Conservation (phyloP, 2,329 filamentous ascomycete genomes). For the Aspergillus neotritici region DNA sequence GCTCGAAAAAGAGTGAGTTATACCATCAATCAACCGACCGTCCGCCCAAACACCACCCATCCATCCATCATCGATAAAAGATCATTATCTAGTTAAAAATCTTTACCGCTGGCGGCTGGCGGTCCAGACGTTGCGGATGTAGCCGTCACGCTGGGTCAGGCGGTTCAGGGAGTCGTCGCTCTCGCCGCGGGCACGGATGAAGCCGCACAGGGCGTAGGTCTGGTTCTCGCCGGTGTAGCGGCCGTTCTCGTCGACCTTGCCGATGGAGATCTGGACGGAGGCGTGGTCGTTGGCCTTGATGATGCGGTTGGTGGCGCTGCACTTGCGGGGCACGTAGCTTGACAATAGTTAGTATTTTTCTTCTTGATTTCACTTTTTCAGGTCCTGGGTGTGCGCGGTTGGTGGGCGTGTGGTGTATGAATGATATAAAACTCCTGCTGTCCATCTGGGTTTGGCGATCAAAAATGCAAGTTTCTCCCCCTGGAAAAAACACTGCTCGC, state of each 20-base stretch:
- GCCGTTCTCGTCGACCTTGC: constrained; percentile 98
- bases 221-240: constrained; percentile 96
- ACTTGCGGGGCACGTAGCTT: constrained; percentile 98
- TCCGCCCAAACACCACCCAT: constrained; percentile 2
- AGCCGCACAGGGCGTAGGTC: constrained; percentile 94
- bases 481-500: too few relatives aligned
- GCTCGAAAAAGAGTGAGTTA: constrained; percentile 1
- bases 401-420: too few relatives aligned
- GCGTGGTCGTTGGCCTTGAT: constrained; percentile 99
- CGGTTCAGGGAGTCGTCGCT: constrained; percentile 94
- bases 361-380: constrained; percentile 11
- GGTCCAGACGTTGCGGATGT: constrained; percentile 96
- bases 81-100: not conserved
- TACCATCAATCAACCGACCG: constrained; percentile 19
- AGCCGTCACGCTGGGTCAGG: constrained; percentile 89
- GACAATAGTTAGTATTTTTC: constrained; percentile 13
- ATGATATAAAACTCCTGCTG: too few relatives aligned
- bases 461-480: too few relatives aligned
- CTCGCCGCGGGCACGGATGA: constrained; percentile 97
- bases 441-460: too few relatives aligned
- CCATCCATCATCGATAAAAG: constrained; percentile 1
- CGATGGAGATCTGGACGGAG: constrained; percentile 92
- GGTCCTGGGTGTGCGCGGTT: not conserved
- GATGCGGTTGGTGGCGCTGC: constrained; percentile 98
- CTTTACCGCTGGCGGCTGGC: constrained; percentile 54